These are phyloP conservation scores for Pilasporangium apinafurcum DNA, from an alignment of 352 stramenopile genomes.

Conservation along the genomic window DNA sequence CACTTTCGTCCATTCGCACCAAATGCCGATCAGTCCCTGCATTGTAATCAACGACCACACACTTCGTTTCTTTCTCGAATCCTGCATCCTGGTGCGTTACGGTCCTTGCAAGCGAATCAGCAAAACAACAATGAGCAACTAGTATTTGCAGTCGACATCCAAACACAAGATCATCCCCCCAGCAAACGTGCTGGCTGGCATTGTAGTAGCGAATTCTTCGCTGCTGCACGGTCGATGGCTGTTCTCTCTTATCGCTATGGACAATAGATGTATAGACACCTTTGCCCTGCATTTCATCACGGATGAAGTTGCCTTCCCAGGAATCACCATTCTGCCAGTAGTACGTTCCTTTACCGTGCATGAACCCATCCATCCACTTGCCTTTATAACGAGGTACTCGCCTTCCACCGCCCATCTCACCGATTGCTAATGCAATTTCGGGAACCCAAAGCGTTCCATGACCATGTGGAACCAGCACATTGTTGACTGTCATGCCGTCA, in stretches of 20 bases:
- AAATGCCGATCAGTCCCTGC: conserved; percentile 25
- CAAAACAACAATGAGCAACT: conserved; percentile 35
- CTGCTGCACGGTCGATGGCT: conserved; percentile 6
- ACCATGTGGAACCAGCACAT: conserved; percentile 43
- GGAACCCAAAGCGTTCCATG: conserved; percentile 55
- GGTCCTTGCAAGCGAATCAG: conserved; percentile 22
- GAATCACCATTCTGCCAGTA: conserved; percentile 48
- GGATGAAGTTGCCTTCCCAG: conserved; percentile 53
- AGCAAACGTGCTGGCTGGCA: conserved; percentile 56
- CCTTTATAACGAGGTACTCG: conserved; percentile 38
- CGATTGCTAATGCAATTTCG: conserved; percentile 15
- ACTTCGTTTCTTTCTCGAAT: conserved; percentile 45
- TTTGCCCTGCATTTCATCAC: conserved; percentile 55
- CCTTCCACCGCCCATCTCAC: conserved; percentile 48
- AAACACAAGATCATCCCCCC: conserved; percentile 49
- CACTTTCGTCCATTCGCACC: conserved; percentile 32
- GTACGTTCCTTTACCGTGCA: conserved; percentile 51
- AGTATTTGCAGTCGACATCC: conserved; percentile 41
- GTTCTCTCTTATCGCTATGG: conserved; percentile 2
- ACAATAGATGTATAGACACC: conserved; percentile 32
- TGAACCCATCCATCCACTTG: conserved; percentile 48
- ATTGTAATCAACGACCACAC: conserved; percentile 38
- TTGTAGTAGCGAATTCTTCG: conserved; percentile 52
- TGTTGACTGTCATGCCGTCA: conserved; percentile 30
- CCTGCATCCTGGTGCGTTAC: conserved; percentile 26